These are phyloP conservation scores for Rhodotorula sp. DNA, from an alignment of 1,284 basidiomycete species.

Conservation along the genomic window DNA sequence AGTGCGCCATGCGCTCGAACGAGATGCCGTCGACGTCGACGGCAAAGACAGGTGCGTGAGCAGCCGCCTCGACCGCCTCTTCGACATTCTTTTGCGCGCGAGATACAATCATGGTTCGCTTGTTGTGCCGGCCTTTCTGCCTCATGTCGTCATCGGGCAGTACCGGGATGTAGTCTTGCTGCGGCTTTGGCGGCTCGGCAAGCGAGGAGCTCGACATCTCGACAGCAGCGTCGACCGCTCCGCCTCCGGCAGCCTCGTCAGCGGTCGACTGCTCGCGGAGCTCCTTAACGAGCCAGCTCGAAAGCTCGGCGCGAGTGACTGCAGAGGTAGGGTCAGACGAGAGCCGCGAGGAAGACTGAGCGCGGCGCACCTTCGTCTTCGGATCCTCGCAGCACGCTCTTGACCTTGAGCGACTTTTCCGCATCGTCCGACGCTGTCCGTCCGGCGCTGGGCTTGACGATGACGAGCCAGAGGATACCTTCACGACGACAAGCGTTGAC, in stretches of 20 bases:
- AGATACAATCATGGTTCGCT: constrained; percentile 31
- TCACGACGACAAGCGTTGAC: constrained; percentile 40
- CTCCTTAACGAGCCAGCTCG: constrained; percentile 35
- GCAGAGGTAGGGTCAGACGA: not conserved
- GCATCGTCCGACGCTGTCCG: constrained; percentile 19
- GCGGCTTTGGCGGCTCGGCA: constrained; percentile 18
- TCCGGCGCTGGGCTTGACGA: constrained; percentile 41
- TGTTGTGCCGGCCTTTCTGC: constrained; percentile 43
- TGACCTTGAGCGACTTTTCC: constrained; percentile 39
- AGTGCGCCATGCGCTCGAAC: constrained; percentile 38
- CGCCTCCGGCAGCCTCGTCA: constrained; percentile 29
- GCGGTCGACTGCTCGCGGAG: constrained; percentile 30
- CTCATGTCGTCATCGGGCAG: constrained; percentile 38
- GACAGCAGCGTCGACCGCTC: constrained; percentile 1
- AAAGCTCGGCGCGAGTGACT: constrained; percentile 41
- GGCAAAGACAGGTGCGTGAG: constrained; percentile 36
- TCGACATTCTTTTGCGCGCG: constrained; percentile 29
- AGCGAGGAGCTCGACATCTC: constrained; percentile 1
- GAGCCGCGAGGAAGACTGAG: too few species aligned
- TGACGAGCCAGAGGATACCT: constrained; percentile 44
- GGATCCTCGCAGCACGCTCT: constrained; percentile 32
- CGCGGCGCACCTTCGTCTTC: constrained; percentile 33
- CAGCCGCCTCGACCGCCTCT: constrained; percentile 24
- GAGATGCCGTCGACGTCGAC: constrained; percentile 42
- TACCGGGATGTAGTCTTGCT: constrained; percentile 35